phyloP scores from a whole-genome alignment of 202 grass and related monocot genomes.

The Elaeis oleifera region DNA sequence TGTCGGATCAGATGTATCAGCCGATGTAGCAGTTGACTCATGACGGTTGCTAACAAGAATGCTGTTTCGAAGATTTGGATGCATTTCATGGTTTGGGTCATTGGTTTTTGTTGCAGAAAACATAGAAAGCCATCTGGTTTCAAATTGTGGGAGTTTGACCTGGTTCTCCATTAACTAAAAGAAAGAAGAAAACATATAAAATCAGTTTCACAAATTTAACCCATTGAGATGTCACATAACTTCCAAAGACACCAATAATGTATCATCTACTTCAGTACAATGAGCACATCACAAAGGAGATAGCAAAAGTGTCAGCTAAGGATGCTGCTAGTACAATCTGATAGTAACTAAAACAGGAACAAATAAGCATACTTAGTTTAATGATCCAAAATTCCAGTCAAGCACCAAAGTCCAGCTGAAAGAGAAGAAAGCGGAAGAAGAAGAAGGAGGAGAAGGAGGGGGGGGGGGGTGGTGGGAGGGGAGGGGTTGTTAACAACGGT shows the following conservation, averaged over 20 bases:
- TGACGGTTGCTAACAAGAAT: neutral
- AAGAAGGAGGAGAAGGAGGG: too few relatives aligned
- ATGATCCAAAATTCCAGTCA: too few relatives aligned
- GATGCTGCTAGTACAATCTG: neutral
- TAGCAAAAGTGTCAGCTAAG: neutral
- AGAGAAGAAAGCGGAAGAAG: too few relatives aligned
- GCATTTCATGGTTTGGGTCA: neutral
- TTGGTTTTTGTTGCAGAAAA: constrained; percentile 1
- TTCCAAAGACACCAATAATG: neutral
- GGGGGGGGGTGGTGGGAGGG: too few relatives aligned
- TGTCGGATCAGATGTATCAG: constrained; percentile 1
- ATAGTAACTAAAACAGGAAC: too few relatives aligned
- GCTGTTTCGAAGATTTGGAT: neutral
- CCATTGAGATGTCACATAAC: neutral
- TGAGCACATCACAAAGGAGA: neutral
- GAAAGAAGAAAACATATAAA: neutral
- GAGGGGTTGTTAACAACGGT: too few relatives aligned
- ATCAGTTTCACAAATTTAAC: neutral
- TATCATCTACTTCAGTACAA: neutral
- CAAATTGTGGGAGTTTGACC: neutral
- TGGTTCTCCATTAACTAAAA: constrained; percentile 1
- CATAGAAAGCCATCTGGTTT: neutral
- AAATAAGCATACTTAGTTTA: too few relatives aligned
- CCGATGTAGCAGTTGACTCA: constrained; percentile 10
- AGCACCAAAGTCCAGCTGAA: too few relatives aligned